Percentiles rank a stretch among this genome's conserved stretches.
These are phyloP conservation scores for Vicia villosa DNA, from an alignment of 306 rosid species.

Conservation along the genomic window DNA sequence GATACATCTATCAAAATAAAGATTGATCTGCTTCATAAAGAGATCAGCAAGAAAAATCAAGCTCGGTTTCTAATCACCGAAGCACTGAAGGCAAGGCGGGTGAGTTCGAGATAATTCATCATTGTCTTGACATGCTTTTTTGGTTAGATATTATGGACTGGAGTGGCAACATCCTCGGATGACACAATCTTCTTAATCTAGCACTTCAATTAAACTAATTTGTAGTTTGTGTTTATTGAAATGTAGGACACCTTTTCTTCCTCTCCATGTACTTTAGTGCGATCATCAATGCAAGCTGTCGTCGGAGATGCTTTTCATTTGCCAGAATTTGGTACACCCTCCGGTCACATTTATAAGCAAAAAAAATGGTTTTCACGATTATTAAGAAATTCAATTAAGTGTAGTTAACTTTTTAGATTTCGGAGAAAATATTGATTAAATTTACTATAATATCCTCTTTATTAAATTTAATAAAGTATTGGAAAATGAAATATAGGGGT, in stretches of 20 bases:
- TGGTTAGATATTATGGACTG: conserved; percentile 27
- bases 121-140: conserved; percentile 24
- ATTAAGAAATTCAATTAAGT: too few species aligned
- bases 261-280: conserved; percentile 90
- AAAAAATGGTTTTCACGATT: too few species aligned
- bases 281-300: conserved; percentile 73
- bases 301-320: conserved; percentile 48
- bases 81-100: conserved; percentile 85
- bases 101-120: conserved; percentile 48
- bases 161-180: conserved; percentile 20
- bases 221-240: conserved; percentile 37
- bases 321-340: conserved; percentile 94
- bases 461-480: too few species aligned
- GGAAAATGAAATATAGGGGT: too few species aligned
- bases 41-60: conserved; percentile 70
- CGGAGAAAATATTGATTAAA: too few species aligned
- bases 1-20: conserved; percentile 76
- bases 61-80: conserved; percentile 72
- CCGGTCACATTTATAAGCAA: too few species aligned
- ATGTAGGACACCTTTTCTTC: conserved; percentile 76
- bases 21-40: conserved; percentile 65
- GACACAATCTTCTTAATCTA: conserved; percentile 7
- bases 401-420: too few species aligned
- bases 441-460: too few species aligned
- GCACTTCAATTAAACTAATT: conserved; percentile 22